Evolutionary conservation across 768 basidiomycete species (phyloP), one percentile per base, ranked within the genome.

Genomic region (Tephrocybe sp.): DNA sequence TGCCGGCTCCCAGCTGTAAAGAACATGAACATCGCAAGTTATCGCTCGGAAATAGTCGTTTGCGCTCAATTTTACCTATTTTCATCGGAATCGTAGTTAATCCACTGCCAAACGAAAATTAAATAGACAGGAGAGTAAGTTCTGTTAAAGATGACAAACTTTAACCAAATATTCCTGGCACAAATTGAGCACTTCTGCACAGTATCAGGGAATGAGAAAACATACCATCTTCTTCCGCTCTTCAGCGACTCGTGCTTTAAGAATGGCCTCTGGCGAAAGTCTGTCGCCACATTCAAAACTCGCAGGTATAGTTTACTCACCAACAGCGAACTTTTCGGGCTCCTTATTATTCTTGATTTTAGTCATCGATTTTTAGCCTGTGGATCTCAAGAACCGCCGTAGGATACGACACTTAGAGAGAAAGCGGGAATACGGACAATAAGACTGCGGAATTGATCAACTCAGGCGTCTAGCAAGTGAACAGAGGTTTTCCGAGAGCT

Each of bases 1-100:
- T 42, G 72, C 66, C 10, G 87, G 87, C 53, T 89, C 86, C 87
- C 87, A 89, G 57, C 87, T 89, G 33, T 8, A 34, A 14, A 34
- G 33, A 17, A 36, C 35, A 36, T 4, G 3, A 17, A 17, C 3
- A 36, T 3, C 11, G 35, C 4, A 14, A 36, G 17, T 36, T 5
- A 36, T 13, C 11, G 4, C 35, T 17, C 3, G 11, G 13, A 14
- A 36, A 11, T 12, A 36, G 35, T 36, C 14, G 5, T n/a, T 8
- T 11, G 12, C 7, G 26, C 7, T 26, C 26, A 26, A 7, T 7
- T 35, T 16, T 49, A 49, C 48, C 32, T 49, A 8, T 49, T 16
- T 4, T 23, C 48, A 16, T 42, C 20, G 10, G 48, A 22, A 39
- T 16, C 32, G 22, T 34, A 49, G 16, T 39, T 39, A n/a, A 11